phyloP scores from a whole-genome alignment of 1,284 basidiomycete species.

The Microstroma glucosiphilum region DNA sequence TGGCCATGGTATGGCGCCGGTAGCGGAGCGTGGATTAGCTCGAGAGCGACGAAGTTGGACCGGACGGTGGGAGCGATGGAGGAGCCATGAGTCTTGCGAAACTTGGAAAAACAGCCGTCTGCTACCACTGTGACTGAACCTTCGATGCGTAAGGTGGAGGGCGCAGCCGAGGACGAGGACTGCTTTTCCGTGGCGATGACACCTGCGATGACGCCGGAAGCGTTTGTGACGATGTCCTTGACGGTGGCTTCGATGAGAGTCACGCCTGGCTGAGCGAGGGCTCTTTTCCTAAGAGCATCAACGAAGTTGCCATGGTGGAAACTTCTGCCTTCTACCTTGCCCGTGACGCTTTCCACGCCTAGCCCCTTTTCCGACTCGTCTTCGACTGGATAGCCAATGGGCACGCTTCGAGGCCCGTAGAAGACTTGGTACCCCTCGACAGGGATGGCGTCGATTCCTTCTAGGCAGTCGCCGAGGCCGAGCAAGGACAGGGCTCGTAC shows the following conservation, averaged over 20 bases:
- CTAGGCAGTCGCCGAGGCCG: conserved; percentile 66
- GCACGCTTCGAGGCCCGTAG: conserved; percentile 58
- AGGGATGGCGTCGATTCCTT: conserved; percentile 79
- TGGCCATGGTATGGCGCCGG: conserved; percentile 82
- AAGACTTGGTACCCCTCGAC: conserved; percentile 84
- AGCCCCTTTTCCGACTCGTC: conserved; percentile 15
- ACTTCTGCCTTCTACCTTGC: conserved; percentile 60
- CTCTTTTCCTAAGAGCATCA: conserved; percentile 67
- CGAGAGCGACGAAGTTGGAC: conserved; percentile 74
- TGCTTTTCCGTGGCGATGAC: conserved; percentile 30
- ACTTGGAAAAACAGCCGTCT: conserved; percentile 90
- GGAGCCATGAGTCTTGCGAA: conserved; percentile 58
- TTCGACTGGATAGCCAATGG: conserved; percentile 76
- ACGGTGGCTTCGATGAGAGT: conserved; percentile 38
- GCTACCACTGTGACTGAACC: conserved; percentile 81
- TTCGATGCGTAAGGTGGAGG: conserved; percentile 50
- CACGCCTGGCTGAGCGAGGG: conserved; percentile 52
- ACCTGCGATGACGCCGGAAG: conserved; percentile 24
- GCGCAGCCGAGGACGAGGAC: background rate
- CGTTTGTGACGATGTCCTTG: conserved; percentile 32
- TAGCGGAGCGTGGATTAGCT: conserved; percentile 68
- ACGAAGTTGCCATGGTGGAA: conserved; percentile 96
- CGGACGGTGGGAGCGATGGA: conserved; percentile 56
- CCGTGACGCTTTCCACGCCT: conserved; percentile 32
- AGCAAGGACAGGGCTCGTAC: conserved; percentile 70